A percentile compares a stretch with the other conserved stretches of the same genome.
phyloP scores from a whole-genome alignment of 345 rosid genomes.

The Brassica incana region DNA sequence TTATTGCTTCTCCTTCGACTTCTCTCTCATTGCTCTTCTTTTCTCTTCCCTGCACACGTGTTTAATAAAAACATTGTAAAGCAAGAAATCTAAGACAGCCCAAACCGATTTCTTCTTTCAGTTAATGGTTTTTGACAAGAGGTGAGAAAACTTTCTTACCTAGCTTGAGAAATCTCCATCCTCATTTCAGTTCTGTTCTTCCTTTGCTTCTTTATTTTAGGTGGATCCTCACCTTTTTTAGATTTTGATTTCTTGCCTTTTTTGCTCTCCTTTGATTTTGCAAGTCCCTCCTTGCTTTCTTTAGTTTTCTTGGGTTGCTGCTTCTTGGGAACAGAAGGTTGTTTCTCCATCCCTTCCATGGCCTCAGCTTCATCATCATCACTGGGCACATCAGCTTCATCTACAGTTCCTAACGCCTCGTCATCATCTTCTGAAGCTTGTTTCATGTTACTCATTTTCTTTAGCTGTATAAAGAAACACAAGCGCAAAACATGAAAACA shows the following conservation, averaged over 20 bases:
- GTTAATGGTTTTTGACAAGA: not conserved
- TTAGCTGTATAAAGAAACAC: slow-evolving; percentile 48
- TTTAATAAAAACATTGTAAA: not conserved
- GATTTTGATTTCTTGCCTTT: slow-evolving; percentile 12
- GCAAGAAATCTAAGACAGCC: not conserved
- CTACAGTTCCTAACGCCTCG: slow-evolving; percentile 50
- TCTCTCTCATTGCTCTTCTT: slow-evolving; percentile 55
- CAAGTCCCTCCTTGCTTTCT: slow-evolving; percentile 23
- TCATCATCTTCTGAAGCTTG: slow-evolving; percentile 35
- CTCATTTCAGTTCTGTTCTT: slow-evolving; percentile 56
- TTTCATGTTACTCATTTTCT: slow-evolving; percentile 79
- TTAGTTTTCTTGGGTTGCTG: slow-evolving; percentile 13
- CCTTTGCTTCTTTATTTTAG: slow-evolving; percentile 41
- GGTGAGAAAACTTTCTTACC: slow-evolving; percentile 41
- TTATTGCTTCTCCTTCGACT: slow-evolving; percentile 26
- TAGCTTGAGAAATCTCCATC: slow-evolving; percentile 62
- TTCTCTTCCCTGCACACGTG: slow-evolving; percentile 69
- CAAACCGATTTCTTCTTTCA: not conserved
- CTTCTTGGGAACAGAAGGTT: slow-evolving; percentile 4
- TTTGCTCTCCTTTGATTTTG: slow-evolving; percentile 19
- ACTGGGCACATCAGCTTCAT: slow-evolving; percentile 39
- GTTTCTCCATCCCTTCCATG: slow-evolving; percentile 5
- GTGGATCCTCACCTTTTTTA: slow-evolving; percentile 13
- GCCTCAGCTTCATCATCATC: slow-evolving; percentile 29
- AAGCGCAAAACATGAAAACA: slow-evolving; percentile 12